Percentiles rank a stretch among this genome's conserved stretches.
Evolutionary conservation across 2,329 filamentous ascomycete genomes (phyloP).

Genomic region (Tolypocladium sp.): DNA sequence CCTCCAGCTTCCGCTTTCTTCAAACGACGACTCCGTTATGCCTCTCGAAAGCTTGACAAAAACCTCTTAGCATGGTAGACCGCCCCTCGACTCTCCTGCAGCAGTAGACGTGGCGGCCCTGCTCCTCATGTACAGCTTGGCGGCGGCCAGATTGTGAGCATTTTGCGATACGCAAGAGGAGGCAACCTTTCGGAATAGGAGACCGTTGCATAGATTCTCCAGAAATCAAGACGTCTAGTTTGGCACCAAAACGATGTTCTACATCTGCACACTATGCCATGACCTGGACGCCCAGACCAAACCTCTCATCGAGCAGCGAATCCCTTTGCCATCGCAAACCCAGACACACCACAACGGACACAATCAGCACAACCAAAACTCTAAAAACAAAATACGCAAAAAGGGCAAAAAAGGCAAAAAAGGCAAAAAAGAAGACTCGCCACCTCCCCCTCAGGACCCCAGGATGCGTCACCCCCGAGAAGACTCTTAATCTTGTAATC

Average conservation of each 20-base stretch:
- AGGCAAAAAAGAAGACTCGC: not conserved
- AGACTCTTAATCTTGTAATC: not conserved
- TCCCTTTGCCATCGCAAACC: not conserved
- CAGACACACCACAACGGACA: not conserved
- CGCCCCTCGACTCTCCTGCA: too few species aligned
- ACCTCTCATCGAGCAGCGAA: not conserved
- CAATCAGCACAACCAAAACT: not conserved
- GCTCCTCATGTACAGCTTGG: too few species aligned
- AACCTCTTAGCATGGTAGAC: too few species aligned
- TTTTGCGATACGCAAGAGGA: too few species aligned
- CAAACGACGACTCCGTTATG: not conserved
- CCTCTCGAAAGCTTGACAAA: not conserved
- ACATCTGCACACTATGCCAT: not conserved
- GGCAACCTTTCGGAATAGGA: not conserved
- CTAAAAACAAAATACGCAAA: too few species aligned
- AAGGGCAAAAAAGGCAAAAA: not conserved
- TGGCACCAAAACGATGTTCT: not conserved
- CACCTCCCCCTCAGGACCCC: not conserved
- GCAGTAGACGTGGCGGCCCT: too few species aligned
- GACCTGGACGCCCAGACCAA: not conserved
- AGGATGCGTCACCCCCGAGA: not conserved
- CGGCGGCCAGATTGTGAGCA: too few species aligned
- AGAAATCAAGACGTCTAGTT: too few species aligned
- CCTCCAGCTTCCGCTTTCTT: not conserved
- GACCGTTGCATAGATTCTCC: not conserved